Base-by-base conservation (phyloP, 176 grass and related monocot genomes). In the Metroxylon sagu region DNA sequence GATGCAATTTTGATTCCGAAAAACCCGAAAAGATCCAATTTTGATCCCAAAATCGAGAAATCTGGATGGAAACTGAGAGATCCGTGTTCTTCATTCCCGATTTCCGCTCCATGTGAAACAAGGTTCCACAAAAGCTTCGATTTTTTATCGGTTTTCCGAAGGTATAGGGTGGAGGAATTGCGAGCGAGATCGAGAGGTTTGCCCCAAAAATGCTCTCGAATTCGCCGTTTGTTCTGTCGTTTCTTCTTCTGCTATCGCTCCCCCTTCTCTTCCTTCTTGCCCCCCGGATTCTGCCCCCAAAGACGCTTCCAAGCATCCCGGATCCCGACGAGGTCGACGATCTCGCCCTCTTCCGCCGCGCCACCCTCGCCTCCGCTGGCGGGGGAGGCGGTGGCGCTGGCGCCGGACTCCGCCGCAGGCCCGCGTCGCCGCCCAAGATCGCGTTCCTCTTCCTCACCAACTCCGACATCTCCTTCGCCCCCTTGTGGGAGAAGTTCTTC, bases 261-360 rank as follows among this genome's bases (percentile, higher is more conserved):
- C 81, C 92, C 8, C 62, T 78, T 6, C 74, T 96, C 17, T 90
- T 91, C 78, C 30, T 88, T 54, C 72, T 96, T 15, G 87, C 29
- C 3, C 87, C 87, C 18, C 81, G 92, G 23, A 83, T 96, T 50
- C 76, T 91, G 28, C 58, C 73, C 0, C 87, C 92, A 28, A 66
- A 59, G 68, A 88, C 87, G 53, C 80, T 96, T 61, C 92, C 92
- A 5, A 53, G 77, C 65, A 91, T 96, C 69, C 87, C 92, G 7
- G 80, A 89, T 76, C 77, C 87, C 35, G 87, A 98, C 81, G 93
- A 98, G 78, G 65, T 82, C 5, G 82, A 87, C 5, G 93, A 92
- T 84, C 93, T 98, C 26, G 93, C 93, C 0, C 93, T 92, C 51
- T 98, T 98, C 84, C 93, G 93, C 59, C 93, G 93, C 73, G 87